These are phyloP conservation scores for Malus hybrid DNA, from an alignment of 331 rosid genomes.

Conservation along the genomic window DNA sequence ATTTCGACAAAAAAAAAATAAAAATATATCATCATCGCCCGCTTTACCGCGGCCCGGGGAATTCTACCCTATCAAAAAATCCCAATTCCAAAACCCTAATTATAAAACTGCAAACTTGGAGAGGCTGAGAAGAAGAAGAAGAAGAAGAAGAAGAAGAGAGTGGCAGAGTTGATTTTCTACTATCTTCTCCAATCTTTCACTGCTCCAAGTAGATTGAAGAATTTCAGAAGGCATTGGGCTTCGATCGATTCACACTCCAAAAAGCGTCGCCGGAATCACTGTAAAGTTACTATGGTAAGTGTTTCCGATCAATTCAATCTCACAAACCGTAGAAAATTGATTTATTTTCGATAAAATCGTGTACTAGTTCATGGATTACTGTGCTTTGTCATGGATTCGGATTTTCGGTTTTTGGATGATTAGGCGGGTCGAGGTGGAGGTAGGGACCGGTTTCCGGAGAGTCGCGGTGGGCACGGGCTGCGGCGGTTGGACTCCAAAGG, in stretches of 20 bases:
- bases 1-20: no score
- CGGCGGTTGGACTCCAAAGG: conserved; percentile 9
- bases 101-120: background rate
- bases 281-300: background rate
- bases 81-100: conserved; percentile 6
- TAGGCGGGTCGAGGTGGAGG: conserved; percentile 37
- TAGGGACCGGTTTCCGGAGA: conserved; percentile 31
- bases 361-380: background rate
- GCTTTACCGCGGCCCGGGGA: background rate
- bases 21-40: no score
- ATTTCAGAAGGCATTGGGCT: background rate
- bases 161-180: no score
- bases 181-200: background rate
- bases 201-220: background rate
- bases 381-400: background rate
- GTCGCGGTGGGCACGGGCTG: background rate
- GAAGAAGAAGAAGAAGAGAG: background rate
- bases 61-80: background rate
- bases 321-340: background rate
- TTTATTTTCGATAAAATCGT: background rate
- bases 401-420: background rate
- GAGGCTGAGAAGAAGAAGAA: background rate
- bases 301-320: background rate
- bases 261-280: background rate
- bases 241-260: background rate